Conservation (phyloP, 768 basidiomycete genomes). For the Infundibulicybe gibba region DNA sequence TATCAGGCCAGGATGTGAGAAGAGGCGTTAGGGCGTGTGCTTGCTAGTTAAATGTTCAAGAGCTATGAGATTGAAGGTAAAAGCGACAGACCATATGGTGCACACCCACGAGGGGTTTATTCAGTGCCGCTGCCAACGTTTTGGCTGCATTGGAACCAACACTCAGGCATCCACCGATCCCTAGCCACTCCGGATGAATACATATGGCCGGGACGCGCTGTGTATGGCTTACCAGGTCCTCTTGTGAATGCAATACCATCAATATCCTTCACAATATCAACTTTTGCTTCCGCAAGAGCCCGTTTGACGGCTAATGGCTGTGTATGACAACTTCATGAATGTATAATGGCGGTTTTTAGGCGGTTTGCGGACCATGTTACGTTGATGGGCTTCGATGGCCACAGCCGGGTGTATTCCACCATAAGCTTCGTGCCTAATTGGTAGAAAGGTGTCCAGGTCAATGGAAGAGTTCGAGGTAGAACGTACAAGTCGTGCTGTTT, state of each 20-base stretch:
- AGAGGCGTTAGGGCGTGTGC: constrained; percentile 85
- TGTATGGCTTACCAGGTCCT: constrained; percentile 59
- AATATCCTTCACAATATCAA: constrained; percentile 54
- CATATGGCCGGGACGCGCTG: neutral
- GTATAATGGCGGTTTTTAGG: neutral
- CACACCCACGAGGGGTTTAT: constrained; percentile 83
- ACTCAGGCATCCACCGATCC: constrained; percentile 77
- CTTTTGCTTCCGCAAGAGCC: constrained; percentile 63
- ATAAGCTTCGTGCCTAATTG: constrained; percentile 47
- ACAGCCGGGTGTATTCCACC: constrained; percentile 79
- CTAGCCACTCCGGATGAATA: constrained; percentile 24
- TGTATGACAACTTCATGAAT: neutral
- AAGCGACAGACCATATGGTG: constrained; percentile 84
- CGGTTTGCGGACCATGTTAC: constrained; percentile 54
- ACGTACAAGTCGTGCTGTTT: constrained; percentile 71
- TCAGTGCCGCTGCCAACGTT: constrained; percentile 70
- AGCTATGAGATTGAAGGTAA: neutral
- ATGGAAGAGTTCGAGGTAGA: neutral
- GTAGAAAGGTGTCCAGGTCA: constrained; percentile 1
- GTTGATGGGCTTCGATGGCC: constrained; percentile 77
- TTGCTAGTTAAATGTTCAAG: constrained; percentile 52
- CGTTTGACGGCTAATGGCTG: constrained; percentile 72
- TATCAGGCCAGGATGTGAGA: constrained; percentile 49
- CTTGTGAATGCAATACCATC: constrained; percentile 91
- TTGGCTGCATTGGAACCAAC: constrained; percentile 84